A percentile compares a stretch with the other conserved stretches of the same genome.
These are phyloP conservation scores for Aspergillus hiratsukae DNA, from an alignment of 2,329 filamentous ascomycete genomes.

Conservation along the genomic window DNA sequence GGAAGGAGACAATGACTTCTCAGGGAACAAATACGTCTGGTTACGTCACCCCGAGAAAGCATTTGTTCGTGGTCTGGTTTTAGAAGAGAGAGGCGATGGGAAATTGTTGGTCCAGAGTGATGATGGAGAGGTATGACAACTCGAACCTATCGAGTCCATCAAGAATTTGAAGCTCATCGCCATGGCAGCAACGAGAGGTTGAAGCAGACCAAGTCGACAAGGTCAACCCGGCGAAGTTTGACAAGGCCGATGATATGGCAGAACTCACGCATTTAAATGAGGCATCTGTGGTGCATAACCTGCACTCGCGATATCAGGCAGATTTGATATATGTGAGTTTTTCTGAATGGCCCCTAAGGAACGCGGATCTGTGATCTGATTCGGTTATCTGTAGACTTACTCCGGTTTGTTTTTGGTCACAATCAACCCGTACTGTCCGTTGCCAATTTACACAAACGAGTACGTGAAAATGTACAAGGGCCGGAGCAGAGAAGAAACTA, in stretches of 20 bases:
- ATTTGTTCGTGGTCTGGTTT: slow-evolving; percentile 88
- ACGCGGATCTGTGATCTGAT: background rate
- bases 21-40: slow-evolving; percentile 98
- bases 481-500: slow-evolving; percentile 83
- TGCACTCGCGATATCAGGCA: slow-evolving; percentile 89
- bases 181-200: slow-evolving; percentile 72
- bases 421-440: slow-evolving; percentile 89
- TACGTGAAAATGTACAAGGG: slow-evolving; percentile 99
- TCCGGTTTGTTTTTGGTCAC: slow-evolving; percentile 95
- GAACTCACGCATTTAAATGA: slow-evolving; percentile 97
- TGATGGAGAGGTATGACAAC: slow-evolving; percentile 69
- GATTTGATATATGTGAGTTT: slow-evolving; percentile 78
- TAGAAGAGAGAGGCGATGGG: slow-evolving; percentile 69
- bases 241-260: slow-evolving; percentile 99
- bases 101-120: slow-evolving; percentile 85
- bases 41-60: slow-evolving; percentile 79
- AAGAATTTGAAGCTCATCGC: slow-evolving; percentile 16
- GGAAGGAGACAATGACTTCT: slow-evolving; percentile 98
- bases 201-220: slow-evolving; percentile 89
- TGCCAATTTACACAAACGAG: slow-evolving; percentile 94
- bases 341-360: background rate
- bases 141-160: background rate
- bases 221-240: slow-evolving; percentile 98
- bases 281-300: slow-evolving; percentile 93
- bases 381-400: slow-evolving; percentile 62